phyloP scores from a whole-genome alignment of 2,329 filamentous ascomycete species.

The Corniculantispora saksenae region DNA sequence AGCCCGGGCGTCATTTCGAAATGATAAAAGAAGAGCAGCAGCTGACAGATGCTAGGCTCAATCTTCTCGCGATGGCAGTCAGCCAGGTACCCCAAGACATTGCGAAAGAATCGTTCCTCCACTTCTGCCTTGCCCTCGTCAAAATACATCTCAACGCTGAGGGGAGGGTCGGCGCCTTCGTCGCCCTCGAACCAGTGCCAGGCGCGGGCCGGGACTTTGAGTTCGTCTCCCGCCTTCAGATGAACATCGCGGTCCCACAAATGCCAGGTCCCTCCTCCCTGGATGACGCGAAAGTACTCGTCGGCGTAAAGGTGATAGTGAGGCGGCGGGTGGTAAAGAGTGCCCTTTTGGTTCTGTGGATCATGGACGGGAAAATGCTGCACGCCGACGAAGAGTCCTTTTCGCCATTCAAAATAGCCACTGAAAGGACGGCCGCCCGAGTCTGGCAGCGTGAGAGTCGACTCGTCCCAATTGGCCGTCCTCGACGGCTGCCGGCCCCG shows the following conservation, averaged over 20 bases:
- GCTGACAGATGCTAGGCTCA: constrained; percentile 25
- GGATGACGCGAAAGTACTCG: constrained; percentile 25
- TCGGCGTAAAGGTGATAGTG: constrained; percentile 27
- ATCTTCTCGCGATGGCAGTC: constrained; percentile 23
- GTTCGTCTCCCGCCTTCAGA: constrained; percentile 6
- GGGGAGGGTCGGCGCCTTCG: constrained; percentile 17
- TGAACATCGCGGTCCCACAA: constrained; percentile 20
- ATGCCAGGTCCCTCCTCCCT: constrained; percentile 22
- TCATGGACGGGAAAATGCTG: constrained; percentile 17
- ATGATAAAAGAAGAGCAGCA: constrained; percentile 25
- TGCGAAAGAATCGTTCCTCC: constrained; percentile 28
- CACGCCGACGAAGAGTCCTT: background rate
- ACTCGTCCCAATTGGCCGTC: constrained; percentile 4
- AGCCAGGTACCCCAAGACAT: constrained; percentile 26
- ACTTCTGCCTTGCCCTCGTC: constrained; percentile 22
- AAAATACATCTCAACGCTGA: constrained; percentile 16
- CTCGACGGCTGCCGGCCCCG: constrained; percentile 1
- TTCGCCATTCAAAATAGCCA: background rate
- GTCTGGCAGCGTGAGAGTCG: constrained; percentile 1
- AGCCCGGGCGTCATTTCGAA: constrained; percentile 24
- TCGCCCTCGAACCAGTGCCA: constrained; percentile 25
- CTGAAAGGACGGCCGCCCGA: constrained; percentile 1
- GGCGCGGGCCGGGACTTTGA: constrained; percentile 11
- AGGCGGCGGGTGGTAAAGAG: constrained; percentile 23
- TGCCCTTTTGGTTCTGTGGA: background rate